Percentiles rank a stretch among this genome's conserved stretches.
These are phyloP conservation scores for Zasmidium citrigriseum DNA, from an alignment of 2,329 filamentous ascomycete species.

Conservation along the genomic window DNA sequence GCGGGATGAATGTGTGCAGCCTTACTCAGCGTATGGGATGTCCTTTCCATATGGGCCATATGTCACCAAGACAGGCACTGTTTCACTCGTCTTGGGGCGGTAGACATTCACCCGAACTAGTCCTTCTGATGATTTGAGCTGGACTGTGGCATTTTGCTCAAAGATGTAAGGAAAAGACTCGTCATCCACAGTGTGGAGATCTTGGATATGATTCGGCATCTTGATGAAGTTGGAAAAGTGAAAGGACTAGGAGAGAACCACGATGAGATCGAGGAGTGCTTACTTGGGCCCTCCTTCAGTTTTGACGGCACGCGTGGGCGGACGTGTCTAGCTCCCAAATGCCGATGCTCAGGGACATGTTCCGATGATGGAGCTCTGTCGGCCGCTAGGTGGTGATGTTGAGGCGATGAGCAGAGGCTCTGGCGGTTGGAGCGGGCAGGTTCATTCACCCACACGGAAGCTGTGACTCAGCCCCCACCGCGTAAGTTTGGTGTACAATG, in stretches of 20 bases:
- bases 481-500: too few species aligned
- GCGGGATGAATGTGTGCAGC: not conserved
- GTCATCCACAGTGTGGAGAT: slow-evolving; percentile 34
- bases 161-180: slow-evolving; percentile 35
- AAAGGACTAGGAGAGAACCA: not conserved
- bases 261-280: not conserved
- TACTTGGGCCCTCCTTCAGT: not conserved
- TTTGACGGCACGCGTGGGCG: slow-evolving; percentile 4
- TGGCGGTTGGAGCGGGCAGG: not conserved
- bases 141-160: slow-evolving; percentile 35
- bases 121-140: slow-evolving; percentile 31
- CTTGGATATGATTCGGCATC: slow-evolving; percentile 36
- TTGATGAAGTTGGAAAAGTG: slow-evolving; percentile 2
- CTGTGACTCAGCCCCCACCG: not conserved
- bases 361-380: not conserved
- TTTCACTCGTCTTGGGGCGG: slow-evolving; percentile 35
- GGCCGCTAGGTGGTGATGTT: not conserved
- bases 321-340: slow-evolving; percentile 2
- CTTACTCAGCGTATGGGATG: slow-evolving; percentile 60
- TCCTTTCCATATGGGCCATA: slow-evolving; percentile 77
- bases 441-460: too few species aligned
- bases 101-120: slow-evolving; percentile 38
- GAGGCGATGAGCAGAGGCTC: not conserved
- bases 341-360: not conserved
- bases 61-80: slow-evolving; percentile 65